These are phyloP conservation scores for Elymus sibiricus DNA, from an alignment of 176 grass and related monocot species.

Conservation along the genomic window DNA sequence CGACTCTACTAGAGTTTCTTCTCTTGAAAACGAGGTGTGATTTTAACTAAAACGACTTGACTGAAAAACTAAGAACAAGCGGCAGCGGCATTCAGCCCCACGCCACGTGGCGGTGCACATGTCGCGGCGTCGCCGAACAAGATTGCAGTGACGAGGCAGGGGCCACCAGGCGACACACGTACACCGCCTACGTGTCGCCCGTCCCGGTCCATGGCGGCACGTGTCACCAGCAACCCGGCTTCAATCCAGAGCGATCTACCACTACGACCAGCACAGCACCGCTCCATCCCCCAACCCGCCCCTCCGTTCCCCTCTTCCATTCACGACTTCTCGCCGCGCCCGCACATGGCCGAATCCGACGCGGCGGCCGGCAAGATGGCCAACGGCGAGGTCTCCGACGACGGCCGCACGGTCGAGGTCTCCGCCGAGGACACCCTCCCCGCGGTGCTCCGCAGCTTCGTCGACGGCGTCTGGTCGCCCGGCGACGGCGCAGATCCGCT, in stretches of 20 bases:
- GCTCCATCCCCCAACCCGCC: not conserved
- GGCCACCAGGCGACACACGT: not conserved
- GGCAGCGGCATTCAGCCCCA: too few relatives aligned
- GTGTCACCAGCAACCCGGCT: not conserved
- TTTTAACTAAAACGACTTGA: too few relatives aligned
- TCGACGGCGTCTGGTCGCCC: slow-evolving; percentile 36
- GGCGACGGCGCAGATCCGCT: slow-evolving; percentile 39
- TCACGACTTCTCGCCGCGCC: not conserved
- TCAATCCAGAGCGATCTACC: not conserved
- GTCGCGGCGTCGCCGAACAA: too few relatives aligned
- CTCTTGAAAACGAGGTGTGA: too few relatives aligned
- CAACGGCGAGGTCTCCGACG: slow-evolving; percentile 24
- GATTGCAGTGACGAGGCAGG: not conserved
- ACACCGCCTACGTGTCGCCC: not conserved
- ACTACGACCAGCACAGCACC: not conserved
- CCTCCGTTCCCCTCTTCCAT: not conserved
- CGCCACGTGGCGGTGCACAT: not conserved
- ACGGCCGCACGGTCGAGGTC: slow-evolving; percentile 24
- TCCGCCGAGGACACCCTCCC: slow-evolving; percentile 40
- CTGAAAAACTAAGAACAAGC: too few relatives aligned
- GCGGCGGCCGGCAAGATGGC: not conserved
- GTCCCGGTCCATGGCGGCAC: not conserved
- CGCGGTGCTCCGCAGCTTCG: slow-evolving; percentile 56
- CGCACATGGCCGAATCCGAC: not conserved
- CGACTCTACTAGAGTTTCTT: too few relatives aligned